Evolutionary conservation across 2,329 filamentous ascomycete genomes (phyloP).

Genomic region (Neonectria faginata): DNA sequence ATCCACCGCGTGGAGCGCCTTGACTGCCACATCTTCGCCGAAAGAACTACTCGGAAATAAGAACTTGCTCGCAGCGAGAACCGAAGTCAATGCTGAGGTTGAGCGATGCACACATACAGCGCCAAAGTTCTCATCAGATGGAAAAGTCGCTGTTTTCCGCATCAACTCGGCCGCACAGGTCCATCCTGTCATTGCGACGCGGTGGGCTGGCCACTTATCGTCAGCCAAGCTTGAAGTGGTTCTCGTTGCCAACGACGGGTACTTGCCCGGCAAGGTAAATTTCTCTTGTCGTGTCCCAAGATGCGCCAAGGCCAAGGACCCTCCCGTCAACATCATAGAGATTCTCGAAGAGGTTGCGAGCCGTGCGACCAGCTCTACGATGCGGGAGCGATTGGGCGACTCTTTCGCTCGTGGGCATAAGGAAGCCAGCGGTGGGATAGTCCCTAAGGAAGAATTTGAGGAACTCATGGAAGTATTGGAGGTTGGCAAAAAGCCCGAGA

Average conservation of each 20-base stretch:
- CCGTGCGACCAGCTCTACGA: background rate
- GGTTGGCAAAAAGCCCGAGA: background rate
- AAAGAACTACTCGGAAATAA: constrained; percentile 59
- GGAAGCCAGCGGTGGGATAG: background rate
- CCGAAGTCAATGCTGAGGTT: constrained; percentile 70
- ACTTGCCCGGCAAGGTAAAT: background rate
- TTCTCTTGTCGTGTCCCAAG: background rate
- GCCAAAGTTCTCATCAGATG: constrained; percentile 73
- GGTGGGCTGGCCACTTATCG: constrained; percentile 72
- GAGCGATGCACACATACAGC: constrained; percentile 70
- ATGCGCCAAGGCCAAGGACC: background rate
- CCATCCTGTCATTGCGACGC: constrained; percentile 74
- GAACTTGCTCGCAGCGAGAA: constrained; percentile 63
- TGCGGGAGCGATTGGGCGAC: background rate
- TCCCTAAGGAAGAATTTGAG: background rate
- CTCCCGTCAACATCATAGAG: background rate
- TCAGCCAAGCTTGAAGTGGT: constrained; percentile 66
- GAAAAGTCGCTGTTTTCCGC: constrained; percentile 70
- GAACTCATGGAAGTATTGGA: background rate
- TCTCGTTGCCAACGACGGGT: background rate
- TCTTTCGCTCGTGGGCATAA: background rate
- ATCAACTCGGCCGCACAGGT: constrained; percentile 72
- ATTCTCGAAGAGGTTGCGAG: background rate
- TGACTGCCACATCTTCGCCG: background rate
- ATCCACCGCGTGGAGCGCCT: background rate